Evolutionary conservation across 306 rosid genomes (phyloP), one percentile per base, ranked within the genome.

Genomic region (cucumber (Cucumis sativus)): DNA sequence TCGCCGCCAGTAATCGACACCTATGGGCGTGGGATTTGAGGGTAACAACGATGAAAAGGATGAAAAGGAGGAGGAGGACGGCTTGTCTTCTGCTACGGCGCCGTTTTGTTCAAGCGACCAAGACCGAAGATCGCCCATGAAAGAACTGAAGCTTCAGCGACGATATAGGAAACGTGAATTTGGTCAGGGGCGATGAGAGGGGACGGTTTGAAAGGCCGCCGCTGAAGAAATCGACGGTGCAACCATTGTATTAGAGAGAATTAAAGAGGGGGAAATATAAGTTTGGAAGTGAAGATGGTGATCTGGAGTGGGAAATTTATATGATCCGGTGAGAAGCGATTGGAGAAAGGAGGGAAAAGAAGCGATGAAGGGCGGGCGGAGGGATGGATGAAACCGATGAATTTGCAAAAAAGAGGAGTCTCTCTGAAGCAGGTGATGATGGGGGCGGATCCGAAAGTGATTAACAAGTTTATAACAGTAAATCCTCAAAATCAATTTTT

Each of bases 81-180:
- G 78, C 79, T 81, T 69, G 40, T 82, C 84, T 43, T 75, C 83
- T 56, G 63, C 57, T 6, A 49, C 66, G 79, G 13, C 49, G 76
- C 82, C 84, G 84, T 80, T 84, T 17, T 30, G 86, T 59, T 82
- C 88, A 64, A 76, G 79, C 86, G 75, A 84, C 78, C 86, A 84
- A 58, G 55, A 79, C 70, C 81, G 76, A 72, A 83, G 79, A 82
- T 84, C 86, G 79, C 88, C 90, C 90, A 87, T 87, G 77, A 79
- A 84, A 80, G 6, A 75, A 72, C 58, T 11, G 43, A 78, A 73
- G 61, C 77, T 14, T 72, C 80, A 14, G 65, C 71, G 30, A 68
- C 28, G 17, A 56, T 2, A 55, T 7, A 45, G n/a, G 55, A 45
- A 64, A 30, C 45, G 70, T 6, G 14, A 33, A 74, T 74, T 59